A percentile compares a stretch with the other conserved stretches of the same genome.
Evolutionary conservation across 2,329 filamentous ascomycete species (phyloP).

Genomic region (Aspergillus ochraceoroseus): DNA sequence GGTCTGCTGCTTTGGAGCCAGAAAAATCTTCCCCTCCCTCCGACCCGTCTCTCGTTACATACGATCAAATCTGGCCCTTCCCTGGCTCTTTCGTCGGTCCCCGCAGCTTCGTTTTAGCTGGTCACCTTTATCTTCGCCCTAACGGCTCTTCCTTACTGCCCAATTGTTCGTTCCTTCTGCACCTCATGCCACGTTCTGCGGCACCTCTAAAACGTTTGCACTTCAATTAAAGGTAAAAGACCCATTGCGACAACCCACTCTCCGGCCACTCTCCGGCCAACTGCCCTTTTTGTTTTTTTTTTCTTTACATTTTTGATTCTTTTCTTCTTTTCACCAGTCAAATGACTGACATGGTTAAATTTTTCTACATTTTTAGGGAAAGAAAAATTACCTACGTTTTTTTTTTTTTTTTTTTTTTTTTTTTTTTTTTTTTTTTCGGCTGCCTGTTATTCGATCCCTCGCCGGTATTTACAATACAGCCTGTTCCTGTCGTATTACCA

Average conservation of each 20-base stretch:
- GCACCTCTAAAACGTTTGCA: conserved; percentile 19
- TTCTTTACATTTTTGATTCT: background rate
- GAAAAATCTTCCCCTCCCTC: background rate
- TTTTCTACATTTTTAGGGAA: no score
- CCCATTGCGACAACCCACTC: conserved; percentile 16
- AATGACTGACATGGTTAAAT: no score
- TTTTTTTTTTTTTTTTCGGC: conserved; percentile 7
- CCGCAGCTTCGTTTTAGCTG: conserved; percentile 14
- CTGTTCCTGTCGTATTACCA: conserved; percentile 14
- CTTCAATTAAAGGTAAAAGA: conserved; percentile 20
- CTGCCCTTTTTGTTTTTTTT: conserved; percentile 4
- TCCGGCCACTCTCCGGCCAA: conserved; percentile 2
- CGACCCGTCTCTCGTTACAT: conserved; percentile 3
- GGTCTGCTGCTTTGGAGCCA: background rate
- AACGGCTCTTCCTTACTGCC: conserved; percentile 18
- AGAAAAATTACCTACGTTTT: no score
- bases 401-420: no score
- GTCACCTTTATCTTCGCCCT: conserved; percentile 19
- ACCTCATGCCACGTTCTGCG: conserved; percentile 25
- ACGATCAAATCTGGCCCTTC: conserved; percentile 5
- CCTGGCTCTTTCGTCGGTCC: conserved; percentile 7
- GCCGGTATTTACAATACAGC: conserved; percentile 7
- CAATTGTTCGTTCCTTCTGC: conserved; percentile 21
- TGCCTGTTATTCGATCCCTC: conserved; percentile 7
- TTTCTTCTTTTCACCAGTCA: no score